Evolutionary conservation across 2,329 filamentous ascomycete genomes (phyloP).

Genomic region (Neonectria faginata): DNA sequence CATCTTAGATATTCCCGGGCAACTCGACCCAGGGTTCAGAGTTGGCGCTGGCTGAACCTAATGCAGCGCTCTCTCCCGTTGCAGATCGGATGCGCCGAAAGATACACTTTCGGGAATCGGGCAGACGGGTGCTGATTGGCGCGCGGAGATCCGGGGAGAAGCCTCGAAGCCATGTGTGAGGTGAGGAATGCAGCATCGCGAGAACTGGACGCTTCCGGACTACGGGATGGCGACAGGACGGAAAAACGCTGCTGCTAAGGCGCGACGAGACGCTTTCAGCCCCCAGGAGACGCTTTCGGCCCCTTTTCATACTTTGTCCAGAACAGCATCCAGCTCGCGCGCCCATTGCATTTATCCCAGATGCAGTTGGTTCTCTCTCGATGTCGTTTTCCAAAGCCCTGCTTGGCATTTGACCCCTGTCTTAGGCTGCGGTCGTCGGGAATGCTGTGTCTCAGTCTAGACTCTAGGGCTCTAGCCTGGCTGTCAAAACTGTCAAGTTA

Average conservation of each 20-base stretch:
- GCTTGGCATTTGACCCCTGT: constrained; percentile 14
- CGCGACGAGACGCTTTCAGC: background rate
- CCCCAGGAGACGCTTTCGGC: background rate
- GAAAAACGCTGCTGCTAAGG: background rate
- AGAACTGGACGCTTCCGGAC: constrained; percentile 1
- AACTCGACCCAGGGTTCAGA: constrained; percentile 13
- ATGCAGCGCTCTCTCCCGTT: constrained; percentile 19
- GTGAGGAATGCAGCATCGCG: constrained; percentile 3
- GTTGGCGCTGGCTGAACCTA: constrained; percentile 25
- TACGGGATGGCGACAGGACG: background rate
- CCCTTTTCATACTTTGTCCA: constrained; percentile 9
- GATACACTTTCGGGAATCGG: constrained; percentile 24
- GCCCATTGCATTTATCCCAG: constrained; percentile 2
- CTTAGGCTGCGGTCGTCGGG: constrained; percentile 7
- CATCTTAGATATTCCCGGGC: constrained; percentile 22
- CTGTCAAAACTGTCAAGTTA: constrained; percentile 20
- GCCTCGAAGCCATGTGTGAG: background rate
- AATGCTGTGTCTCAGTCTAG: constrained; percentile 27
- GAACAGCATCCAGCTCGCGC: background rate
- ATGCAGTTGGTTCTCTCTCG: constrained; percentile 1
- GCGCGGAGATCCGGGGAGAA: constrained; percentile 1
- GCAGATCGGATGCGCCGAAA: constrained; percentile 27
- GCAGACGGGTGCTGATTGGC: constrained; percentile 5
- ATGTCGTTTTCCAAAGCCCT: constrained; percentile 4
- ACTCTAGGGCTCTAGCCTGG: constrained; percentile 2